phyloP scores from a whole-genome alignment of 1,284 basidiomycete genomes.

The Rhodotorula sp. region DNA sequence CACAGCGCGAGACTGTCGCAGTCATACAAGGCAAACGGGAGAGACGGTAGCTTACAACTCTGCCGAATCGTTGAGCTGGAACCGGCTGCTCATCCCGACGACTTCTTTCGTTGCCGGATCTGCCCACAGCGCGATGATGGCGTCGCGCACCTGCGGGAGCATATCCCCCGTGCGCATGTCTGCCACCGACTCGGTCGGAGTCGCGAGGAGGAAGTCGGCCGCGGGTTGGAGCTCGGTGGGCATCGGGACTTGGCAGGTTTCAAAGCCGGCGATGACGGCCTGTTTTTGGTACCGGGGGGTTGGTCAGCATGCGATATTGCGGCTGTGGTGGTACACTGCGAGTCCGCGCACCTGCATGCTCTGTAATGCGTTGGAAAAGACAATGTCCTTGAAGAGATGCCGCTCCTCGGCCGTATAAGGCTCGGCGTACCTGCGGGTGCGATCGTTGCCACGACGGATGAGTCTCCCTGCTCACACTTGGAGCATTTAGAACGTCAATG shows the following conservation, averaged over 20 bases:
- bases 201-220: slow-evolving; percentile 42
- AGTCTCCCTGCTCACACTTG: too few relatives aligned
- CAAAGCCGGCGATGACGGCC: slow-evolving; percentile 26
- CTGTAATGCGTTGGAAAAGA: slow-evolving; percentile 74
- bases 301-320: not conserved
- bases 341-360: slow-evolving; percentile 37
- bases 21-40: too few relatives aligned
- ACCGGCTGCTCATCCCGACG: slow-evolving; percentile 8
- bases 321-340: too few relatives aligned
- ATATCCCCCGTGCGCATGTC: slow-evolving; percentile 8
- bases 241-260: not conserved
- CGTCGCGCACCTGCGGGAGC: slow-evolving; percentile 33
- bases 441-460: too few relatives aligned
- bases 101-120: slow-evolving; percentile 15
- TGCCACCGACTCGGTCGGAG: slow-evolving; percentile 40
- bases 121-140: slow-evolving; percentile 45
- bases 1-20: too few relatives aligned
- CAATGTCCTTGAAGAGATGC: slow-evolving; percentile 93
- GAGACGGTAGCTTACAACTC: too few relatives aligned
- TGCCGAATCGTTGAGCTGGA: slow-evolving; percentile 37
- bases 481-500: too few relatives aligned
- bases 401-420: slow-evolving; percentile 58
- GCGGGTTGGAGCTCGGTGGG: not conserved
- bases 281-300: not conserved
- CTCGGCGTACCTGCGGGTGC: slow-evolving; percentile 24